Conservation (phyloP, 2,329 filamentous ascomycete genomes). For the Fusarium scirpi region DNA sequence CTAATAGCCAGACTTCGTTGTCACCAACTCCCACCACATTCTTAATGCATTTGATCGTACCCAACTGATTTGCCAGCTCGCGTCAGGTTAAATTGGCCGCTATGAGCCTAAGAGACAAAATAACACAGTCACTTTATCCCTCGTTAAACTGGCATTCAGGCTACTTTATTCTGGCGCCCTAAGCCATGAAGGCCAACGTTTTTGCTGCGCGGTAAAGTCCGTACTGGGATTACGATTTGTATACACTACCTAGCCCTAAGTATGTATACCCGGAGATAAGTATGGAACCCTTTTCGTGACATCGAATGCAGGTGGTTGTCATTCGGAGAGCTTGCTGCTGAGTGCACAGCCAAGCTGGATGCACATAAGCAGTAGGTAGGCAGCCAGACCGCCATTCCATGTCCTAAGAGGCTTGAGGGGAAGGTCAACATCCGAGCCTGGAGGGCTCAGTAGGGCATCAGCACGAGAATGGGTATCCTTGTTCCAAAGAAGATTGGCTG, state of each 20-base stretch:
- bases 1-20: neutral
- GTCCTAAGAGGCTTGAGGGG: neutral
- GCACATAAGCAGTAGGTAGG: neutral
- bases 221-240: neutral
- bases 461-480: neutral
- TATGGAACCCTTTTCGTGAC: neutral
- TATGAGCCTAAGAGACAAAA: neutral
- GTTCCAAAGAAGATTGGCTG: neutral
- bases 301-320: slow-evolving; percentile 1
- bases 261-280: neutral
- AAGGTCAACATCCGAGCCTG: neutral
- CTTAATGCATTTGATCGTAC: neutral
- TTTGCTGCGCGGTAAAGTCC: neutral
- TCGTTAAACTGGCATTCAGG: neutral
- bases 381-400: slow-evolving; percentile 27
- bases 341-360: neutral
- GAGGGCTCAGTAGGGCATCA: neutral
- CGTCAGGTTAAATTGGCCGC: neutral
- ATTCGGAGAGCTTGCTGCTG: slow-evolving; percentile 3
- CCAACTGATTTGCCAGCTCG: neutral
- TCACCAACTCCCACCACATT: neutral
- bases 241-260: neutral
- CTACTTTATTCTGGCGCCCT: neutral
- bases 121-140: neutral
- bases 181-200: neutral